Conservation (phyloP, 768 basidiomycete species). For the Termitomyces sp. region DNA sequence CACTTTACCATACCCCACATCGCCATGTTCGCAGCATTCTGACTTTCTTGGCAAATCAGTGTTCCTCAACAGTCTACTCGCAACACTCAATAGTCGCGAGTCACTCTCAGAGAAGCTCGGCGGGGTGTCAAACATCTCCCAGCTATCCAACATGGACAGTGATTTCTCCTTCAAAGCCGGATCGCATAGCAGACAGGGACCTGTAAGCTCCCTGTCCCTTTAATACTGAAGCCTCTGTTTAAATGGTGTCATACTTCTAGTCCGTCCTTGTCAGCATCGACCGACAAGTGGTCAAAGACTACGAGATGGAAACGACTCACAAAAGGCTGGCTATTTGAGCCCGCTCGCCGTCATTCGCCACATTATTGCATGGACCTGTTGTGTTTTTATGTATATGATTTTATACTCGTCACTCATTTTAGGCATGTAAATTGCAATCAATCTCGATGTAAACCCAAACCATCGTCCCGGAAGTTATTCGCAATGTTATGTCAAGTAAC, state of each 20-base stretch:
- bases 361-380: too few species aligned
- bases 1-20: slow-evolving; percentile 27
- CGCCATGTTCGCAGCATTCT: neutral
- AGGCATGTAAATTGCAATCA: too few species aligned
- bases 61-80: slow-evolving; percentile 30
- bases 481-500: too few species aligned
- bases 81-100: slow-evolving; percentile 26
- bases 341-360: neutral
- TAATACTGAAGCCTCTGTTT: neutral
- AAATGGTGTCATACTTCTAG: neutral
- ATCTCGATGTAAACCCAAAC: too few species aligned
- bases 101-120: slow-evolving; percentile 18
- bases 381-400: neutral
- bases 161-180: neutral
- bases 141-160: slow-evolving; percentile 1
- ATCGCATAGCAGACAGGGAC: neutral
- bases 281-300: slow-evolving; percentile 9
- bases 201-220: neutral
- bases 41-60: slow-evolving; percentile 14
- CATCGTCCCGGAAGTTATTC: too few species aligned
- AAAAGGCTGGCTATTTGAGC: slow-evolving; percentile 2
- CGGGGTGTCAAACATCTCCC: slow-evolving; percentile 15
- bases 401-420: neutral
- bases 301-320: neutral
- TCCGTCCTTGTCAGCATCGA: slow-evolving; percentile 15